Evolutionary conservation across 2,329 filamentous ascomycete species (phyloP), one percentile per base, ranked within the genome.

Genomic region (Fusarium torulosum): DNA sequence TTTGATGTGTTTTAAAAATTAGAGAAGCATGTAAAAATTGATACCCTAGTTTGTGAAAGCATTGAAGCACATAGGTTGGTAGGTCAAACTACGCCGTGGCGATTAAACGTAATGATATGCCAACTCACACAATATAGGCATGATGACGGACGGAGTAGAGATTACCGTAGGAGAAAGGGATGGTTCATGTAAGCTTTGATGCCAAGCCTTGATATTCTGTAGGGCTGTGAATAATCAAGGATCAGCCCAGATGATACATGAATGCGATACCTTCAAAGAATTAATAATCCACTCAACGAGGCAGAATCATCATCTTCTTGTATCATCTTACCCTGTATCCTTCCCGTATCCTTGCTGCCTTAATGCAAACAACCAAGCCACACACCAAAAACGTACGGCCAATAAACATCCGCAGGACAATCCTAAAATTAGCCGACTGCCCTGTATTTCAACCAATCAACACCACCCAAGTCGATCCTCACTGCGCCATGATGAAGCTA

Each of bases 21-120:
- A 27, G 40, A 47, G 44, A 47, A 58, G 17, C 17, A 52, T 20
- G 29, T 33, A 62, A 54, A 54, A 45, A 65, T 61, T 67, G 65
- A 68, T 68, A 68, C 66, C 66, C 66, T 52, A 44, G 38, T 46
- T 53, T 33, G 38, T 40, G 50, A n/a, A 19, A 21, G 29, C 41
- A 35, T 35, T 35, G 14, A 35, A 15, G 13, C 7, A 35, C 2
- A 2, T 2, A 15, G 14, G 4, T 4, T 35, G 31, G 13, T 35
- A 37, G 27, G 27, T 11, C 11, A 13, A 29, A 6, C 14, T 33
- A 7, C 29, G 29, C 15, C 7, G 6, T 33, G 29, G 29, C 10
- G 6, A 15, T 15, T 15, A 7, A 31, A 31, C 4, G 6, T 14
- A 4, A 33, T 15, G 29, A 25, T 10, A 3, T 25, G 25, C 25